phyloP scores from a whole-genome alignment of 1,284 basidiomycete genomes.

The Golubevia sp. region DNA sequence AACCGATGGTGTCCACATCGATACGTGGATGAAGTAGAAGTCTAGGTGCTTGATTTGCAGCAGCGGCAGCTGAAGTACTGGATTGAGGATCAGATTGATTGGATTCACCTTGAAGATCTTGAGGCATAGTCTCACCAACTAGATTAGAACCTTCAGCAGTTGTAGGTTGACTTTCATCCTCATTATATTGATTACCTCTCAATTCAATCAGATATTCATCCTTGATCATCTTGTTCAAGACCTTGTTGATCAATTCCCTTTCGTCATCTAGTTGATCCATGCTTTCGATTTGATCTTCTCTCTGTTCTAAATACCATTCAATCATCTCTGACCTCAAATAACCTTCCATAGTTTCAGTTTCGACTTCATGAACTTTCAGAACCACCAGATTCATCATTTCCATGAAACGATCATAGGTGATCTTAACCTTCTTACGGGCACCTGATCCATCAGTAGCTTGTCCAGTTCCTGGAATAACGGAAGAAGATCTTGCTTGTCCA shows the following conservation, averaged over 20 bases:
- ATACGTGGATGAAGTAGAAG: not conserved
- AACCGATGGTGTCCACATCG: not conserved
- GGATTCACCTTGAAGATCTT: slow-evolving; percentile 4
- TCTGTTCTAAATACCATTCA: slow-evolving; percentile 53
- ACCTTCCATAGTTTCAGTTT: slow-evolving; percentile 40
- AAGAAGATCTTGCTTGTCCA: slow-evolving; percentile 1
- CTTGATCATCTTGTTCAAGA: slow-evolving; percentile 43
- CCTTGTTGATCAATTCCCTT: slow-evolving; percentile 45
- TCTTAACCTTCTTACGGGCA: slow-evolving; percentile 18
- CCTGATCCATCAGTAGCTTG: not conserved
- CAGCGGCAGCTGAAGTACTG: not conserved
- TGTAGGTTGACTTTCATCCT: not conserved
- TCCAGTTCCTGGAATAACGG: not conserved
- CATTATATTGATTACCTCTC: slow-evolving; percentile 12
- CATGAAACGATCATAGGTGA: slow-evolving; percentile 56
- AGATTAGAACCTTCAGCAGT: slow-evolving; percentile 2
- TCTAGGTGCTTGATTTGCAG: not conserved
- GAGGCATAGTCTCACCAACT: not conserved
- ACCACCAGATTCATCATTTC: slow-evolving; percentile 51
- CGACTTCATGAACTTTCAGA: slow-evolving; percentile 41
- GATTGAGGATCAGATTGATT: not conserved
- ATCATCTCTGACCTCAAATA: slow-evolving; percentile 32
- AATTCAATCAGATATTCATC: slow-evolving; percentile 51
- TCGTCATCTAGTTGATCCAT: slow-evolving; percentile 51
- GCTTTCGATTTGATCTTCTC: slow-evolving; percentile 48